These are phyloP conservation scores for Pachysandra terminalis DNA, from an alignment of 164 flowering plant genomes.

Conservation along the genomic window DNA sequence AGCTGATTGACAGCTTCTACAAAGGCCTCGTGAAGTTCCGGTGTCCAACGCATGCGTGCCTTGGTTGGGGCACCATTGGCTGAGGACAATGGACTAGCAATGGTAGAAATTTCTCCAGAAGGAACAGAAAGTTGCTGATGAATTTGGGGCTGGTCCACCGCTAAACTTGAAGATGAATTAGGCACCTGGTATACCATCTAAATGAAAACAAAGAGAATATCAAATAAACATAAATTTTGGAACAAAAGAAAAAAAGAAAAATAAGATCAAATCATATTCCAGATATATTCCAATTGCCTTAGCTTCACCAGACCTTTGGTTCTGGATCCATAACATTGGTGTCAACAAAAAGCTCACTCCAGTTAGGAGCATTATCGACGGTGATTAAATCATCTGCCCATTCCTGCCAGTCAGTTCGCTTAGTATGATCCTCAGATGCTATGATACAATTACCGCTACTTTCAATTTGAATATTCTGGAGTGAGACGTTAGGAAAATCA, in stretches of 20 bases:
- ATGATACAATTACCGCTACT: conserved; percentile 30
- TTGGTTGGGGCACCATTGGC: conserved; percentile 24
- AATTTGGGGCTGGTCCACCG: conserved; percentile 15
- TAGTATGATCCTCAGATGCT: conserved; percentile 50
- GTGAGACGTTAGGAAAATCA: conserved; percentile 62
- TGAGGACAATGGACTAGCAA: conserved; percentile 17
- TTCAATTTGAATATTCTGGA: conserved; percentile 45
- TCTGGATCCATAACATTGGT: conserved; percentile 36
- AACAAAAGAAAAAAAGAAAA: too few species aligned
- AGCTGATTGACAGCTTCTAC: conserved; percentile 62
- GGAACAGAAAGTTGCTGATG: conserved; percentile 19
- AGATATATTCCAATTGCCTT: background rate
- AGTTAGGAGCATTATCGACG: conserved; percentile 61
- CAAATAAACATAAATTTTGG: too few species aligned
- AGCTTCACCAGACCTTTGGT: conserved; percentile 46
- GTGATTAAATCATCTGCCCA: conserved; percentile 80
- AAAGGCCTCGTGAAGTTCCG: conserved; percentile 72
- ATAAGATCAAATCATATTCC: too few species aligned
- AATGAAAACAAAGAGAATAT: background rate
- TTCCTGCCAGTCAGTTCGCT: conserved; percentile 64
- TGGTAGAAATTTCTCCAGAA: conserved; percentile 17
- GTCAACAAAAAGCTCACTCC: conserved; percentile 69
- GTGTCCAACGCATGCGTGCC: conserved; percentile 73
- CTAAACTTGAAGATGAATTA: conserved; percentile 16
- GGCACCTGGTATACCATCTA: conserved; percentile 12